These are phyloP conservation scores for Blechomonas ayalai DNA, from an alignment of 208 protist genomes.

Conservation along the genomic window DNA sequence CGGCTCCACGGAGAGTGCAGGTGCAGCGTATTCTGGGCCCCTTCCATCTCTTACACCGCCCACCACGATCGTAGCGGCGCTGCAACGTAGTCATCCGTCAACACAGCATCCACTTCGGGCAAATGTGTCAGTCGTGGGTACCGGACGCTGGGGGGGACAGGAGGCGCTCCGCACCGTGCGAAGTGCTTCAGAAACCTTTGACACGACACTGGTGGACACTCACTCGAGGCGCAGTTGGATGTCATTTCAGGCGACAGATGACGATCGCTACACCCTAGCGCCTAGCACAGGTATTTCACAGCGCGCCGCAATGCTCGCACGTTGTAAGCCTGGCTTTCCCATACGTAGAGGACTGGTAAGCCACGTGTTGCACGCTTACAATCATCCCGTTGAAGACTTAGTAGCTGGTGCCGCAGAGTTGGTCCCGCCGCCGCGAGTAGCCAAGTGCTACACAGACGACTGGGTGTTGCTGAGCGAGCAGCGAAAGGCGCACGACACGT, in stretches of 20 bases:
- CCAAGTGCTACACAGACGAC: no score
- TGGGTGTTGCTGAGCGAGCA: no score
- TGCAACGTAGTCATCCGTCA: conserved; percentile 25
- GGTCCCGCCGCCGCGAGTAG: no score
- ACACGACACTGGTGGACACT: no score
- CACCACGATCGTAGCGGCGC: conserved; percentile 1
- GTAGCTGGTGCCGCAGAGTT: neutral
- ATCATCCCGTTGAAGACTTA: conserved; percentile 3
- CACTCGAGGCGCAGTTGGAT: no score
- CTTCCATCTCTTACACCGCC: neutral
- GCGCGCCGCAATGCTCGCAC: no score
- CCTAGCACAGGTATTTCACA: no score
- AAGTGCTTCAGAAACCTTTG: no score
- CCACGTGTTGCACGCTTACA: conserved; percentile 5
- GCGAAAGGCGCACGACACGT: no score
- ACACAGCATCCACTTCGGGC: conserved; percentile 8
- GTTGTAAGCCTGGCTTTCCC: neutral
- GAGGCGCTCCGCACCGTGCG: conserved; percentile 5
- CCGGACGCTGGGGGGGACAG: conserved; percentile 34
- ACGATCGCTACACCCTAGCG: no score
- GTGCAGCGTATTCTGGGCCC: neutral
- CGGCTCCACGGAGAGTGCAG: neutral
- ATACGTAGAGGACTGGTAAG: neutral
- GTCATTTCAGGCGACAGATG: no score
- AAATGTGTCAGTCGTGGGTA: conserved; percentile 26